Evolutionary conservation across 257 asterid species (phyloP).

Genomic region (Solanum lycopersicoides): DNA sequence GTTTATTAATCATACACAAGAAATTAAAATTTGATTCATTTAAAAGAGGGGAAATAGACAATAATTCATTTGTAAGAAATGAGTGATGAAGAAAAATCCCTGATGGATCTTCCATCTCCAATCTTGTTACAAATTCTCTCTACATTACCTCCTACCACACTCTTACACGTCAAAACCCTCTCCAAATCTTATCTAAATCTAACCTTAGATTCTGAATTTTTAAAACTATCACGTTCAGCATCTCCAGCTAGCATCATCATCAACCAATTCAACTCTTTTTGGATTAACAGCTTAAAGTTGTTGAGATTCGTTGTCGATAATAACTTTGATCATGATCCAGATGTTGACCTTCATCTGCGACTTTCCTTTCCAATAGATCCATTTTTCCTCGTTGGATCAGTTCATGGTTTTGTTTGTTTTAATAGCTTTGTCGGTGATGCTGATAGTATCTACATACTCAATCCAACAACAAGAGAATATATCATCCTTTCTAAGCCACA

Average conservation of each 20-base stretch:
- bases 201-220: neutral
- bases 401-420: constrained; percentile 20
- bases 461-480: constrained; percentile 33
- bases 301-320: no score
- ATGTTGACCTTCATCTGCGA: constrained; percentile 2
- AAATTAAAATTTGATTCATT: no score
- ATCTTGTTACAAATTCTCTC: constrained; percentile 21
- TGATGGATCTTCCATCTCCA: constrained; percentile 24
- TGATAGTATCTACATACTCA: constrained; percentile 22
- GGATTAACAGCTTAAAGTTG: no score
- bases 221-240: neutral
- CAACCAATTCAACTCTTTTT: constrained; percentile 3
- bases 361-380: neutral
- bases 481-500: constrained; percentile 10
- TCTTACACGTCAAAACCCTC: constrained; percentile 19
- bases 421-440: constrained; percentile 5
- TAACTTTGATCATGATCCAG: neutral
- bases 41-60: no score
- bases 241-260: constrained; percentile 19
- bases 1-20: no score
- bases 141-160: constrained; percentile 22
- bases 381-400: constrained; percentile 16
- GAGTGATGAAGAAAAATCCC: neutral
- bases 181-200: constrained; percentile 10
- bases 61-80: neutral